Evolutionary conservation across 352 stramenopile species (phyloP).

Genomic region (Globisporangium splendens): DNA sequence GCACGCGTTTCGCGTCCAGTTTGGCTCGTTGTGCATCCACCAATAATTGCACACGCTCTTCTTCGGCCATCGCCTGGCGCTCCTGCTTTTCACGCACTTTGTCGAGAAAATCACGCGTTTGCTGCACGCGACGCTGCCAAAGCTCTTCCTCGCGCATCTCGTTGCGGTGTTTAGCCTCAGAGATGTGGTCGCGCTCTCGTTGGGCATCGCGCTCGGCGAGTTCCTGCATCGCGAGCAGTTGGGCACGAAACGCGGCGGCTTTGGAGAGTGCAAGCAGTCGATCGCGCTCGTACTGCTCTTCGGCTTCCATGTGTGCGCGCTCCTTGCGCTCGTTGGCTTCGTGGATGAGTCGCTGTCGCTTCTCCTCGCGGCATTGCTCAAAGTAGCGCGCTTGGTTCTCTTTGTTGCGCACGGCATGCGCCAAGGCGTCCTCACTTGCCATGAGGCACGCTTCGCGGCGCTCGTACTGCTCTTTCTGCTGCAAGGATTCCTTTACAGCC

Average conservation of each 20-base stretch:
- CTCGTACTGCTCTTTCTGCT: conserved; percentile 38
- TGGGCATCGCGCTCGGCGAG: conserved; percentile 29
- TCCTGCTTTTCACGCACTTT: conserved; percentile 40
- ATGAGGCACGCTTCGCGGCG: conserved; percentile 49
- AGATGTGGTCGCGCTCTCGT: conserved; percentile 30
- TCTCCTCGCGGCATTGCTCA: conserved; percentile 29
- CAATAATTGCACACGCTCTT: conserved; percentile 25
- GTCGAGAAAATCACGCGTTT: conserved; percentile 24
- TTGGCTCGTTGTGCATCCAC: conserved; percentile 14
- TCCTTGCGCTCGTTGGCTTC: conserved; percentile 27
- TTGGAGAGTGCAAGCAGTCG: conserved; percentile 11
- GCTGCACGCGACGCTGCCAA: conserved; percentile 34
- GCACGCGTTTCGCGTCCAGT: conserved; percentile 27
- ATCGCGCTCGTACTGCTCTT: conserved; percentile 31
- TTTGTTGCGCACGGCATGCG: conserved; percentile 22
- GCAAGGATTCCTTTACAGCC: conserved; percentile 19
- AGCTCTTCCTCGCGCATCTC: conserved; percentile 71
- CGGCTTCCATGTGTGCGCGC: conserved; percentile 30
- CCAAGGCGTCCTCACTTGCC: conserved; percentile 33
- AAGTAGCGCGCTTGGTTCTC: conserved; percentile 42
- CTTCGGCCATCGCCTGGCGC: conserved; percentile 37
- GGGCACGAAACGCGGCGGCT: conserved; percentile 28
- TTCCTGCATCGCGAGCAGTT: conserved; percentile 39
- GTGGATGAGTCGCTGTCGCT: conserved; percentile 29
- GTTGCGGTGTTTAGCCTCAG: conserved; percentile 50